These are phyloP conservation scores for Pseudogymnoascus sp. DNA, from an alignment of 2,329 filamentous ascomycete species.

Conservation along the genomic window DNA sequence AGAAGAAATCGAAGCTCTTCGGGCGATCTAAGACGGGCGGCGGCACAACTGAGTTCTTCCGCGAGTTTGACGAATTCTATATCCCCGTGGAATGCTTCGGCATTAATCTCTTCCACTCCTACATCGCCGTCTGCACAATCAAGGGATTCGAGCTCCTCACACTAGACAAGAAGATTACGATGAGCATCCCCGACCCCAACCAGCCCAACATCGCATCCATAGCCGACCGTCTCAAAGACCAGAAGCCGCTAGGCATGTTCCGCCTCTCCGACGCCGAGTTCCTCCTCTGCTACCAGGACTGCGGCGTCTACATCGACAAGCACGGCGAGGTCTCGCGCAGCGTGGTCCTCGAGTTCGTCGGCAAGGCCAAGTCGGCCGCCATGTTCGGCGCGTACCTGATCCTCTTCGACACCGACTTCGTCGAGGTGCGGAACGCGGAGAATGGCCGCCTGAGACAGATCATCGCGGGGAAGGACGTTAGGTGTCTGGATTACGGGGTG, in stretches of 20 bases:
- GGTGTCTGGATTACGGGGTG: slow-evolving; percentile 80
- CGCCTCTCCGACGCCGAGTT: slow-evolving; percentile 88
- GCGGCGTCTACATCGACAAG: slow-evolving; percentile 96
- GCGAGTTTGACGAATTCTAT: slow-evolving; percentile 98
- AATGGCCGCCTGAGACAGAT: slow-evolving; percentile 92
- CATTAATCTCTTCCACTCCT: slow-evolving; percentile 93
- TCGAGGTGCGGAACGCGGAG: slow-evolving; percentile 94
- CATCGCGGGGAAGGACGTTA: slow-evolving; percentile 84
- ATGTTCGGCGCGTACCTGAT: slow-evolving; percentile 89
- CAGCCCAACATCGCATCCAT: slow-evolving; percentile 77
- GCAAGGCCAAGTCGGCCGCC: slow-evolving; percentile 77
- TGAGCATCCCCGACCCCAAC: slow-evolving; percentile 84
- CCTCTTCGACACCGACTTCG: slow-evolving; percentile 92
- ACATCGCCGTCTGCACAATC: slow-evolving; percentile 82
- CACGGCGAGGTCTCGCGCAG: slow-evolving; percentile 91
- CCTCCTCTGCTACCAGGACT: slow-evolving; percentile 88
- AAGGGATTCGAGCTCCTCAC: slow-evolving; percentile 95
- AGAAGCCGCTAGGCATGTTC: slow-evolving; percentile 93
- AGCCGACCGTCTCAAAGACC: slow-evolving; percentile 71
- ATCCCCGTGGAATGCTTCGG: slow-evolving; percentile 92
- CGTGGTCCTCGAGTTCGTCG: slow-evolving; percentile 98
- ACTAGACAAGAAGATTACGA: slow-evolving; percentile 92
- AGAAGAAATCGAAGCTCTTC: slow-evolving; percentile 69
- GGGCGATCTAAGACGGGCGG: slow-evolving; percentile 44
- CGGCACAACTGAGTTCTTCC: slow-evolving; percentile 87